These are phyloP conservation scores for Hymenoscyphus scutula DNA, from an alignment of 2,329 filamentous ascomycete genomes.

Conservation along the genomic window DNA sequence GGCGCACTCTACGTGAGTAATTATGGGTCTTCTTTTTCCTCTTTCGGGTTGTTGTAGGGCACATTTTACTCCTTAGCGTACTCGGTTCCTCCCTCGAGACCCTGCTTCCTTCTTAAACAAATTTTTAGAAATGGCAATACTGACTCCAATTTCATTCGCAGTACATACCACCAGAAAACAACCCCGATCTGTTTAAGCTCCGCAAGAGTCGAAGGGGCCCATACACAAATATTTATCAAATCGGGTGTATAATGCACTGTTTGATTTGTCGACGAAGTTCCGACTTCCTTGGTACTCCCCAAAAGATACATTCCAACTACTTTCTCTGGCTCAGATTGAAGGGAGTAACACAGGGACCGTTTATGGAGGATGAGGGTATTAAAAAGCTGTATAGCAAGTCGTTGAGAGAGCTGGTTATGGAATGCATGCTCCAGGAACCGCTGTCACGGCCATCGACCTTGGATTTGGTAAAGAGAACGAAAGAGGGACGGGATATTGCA, in stretches of 20 bases:
- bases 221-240: constrained; percentile 5
- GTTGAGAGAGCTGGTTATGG: constrained; percentile 9
- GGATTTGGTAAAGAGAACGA: not conserved
- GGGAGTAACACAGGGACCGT: not conserved
- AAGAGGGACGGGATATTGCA: not conserved
- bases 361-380: not conserved
- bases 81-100: too few relatives aligned
- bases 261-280: not conserved
- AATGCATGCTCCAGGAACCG: constrained; percentile 7
- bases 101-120: too few relatives aligned
- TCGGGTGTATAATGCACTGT: constrained; percentile 9
- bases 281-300: not conserved
- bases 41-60: too few relatives aligned
- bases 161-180: not conserved
- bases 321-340: not conserved
- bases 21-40: too few relatives aligned
- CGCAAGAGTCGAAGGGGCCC: not conserved
- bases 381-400: not conserved
- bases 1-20: too few relatives aligned
- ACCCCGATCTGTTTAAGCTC: not conserved
- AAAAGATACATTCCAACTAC: not conserved
- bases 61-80: too few relatives aligned
- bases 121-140: too few relatives aligned
- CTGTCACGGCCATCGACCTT: not conserved
- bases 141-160: too few relatives aligned